Percentiles rank a stretch among this genome's conserved stretches.
These are phyloP conservation scores for Phoma herbarum DNA, from an alignment of 2,329 filamentous ascomycete genomes.

Conservation along the genomic window DNA sequence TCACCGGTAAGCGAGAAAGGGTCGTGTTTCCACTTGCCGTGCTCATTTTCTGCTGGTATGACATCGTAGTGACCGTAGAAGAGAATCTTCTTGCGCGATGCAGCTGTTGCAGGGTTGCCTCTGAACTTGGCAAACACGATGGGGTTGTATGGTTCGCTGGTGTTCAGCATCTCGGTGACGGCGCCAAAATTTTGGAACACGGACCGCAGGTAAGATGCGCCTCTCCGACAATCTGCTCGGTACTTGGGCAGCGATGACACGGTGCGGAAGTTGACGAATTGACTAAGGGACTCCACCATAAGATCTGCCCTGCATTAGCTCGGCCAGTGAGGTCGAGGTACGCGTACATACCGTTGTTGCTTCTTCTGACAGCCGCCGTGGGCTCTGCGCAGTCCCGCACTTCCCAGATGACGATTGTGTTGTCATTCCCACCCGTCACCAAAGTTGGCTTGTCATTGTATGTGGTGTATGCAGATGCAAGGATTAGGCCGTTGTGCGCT, in stretches of 20 bases:
- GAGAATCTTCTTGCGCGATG: slow-evolving; percentile 81
- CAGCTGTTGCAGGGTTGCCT: slow-evolving; percentile 72
- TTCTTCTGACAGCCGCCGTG: slow-evolving; percentile 58
- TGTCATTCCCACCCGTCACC: slow-evolving; percentile 93
- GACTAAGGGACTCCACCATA: slow-evolving; percentile 71
- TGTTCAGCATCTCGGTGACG: slow-evolving; percentile 81
- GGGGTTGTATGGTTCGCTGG: slow-evolving; percentile 80
- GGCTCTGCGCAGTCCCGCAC: slow-evolving; percentile 65
- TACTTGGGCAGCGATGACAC: slow-evolving; percentile 88
- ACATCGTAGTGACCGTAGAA: slow-evolving; percentile 99
- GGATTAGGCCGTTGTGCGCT: slow-evolving; percentile 85
- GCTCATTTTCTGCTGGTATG: slow-evolving; percentile 84
- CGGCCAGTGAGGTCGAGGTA: slow-evolving; percentile 8
- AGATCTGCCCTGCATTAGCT: slow-evolving; percentile 59
- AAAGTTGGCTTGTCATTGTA: slow-evolving; percentile 80
- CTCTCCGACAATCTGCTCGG: slow-evolving; percentile 89
- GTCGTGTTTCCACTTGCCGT: slow-evolving; percentile 83
- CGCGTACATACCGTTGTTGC: slow-evolving; percentile 62
- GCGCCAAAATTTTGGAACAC: slow-evolving; percentile 93
- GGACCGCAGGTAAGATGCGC: slow-evolving; percentile 87
- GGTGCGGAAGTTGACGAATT: slow-evolving; percentile 91
- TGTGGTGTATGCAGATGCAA: slow-evolving; percentile 80
- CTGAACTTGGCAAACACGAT: slow-evolving; percentile 92
- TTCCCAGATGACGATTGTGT: slow-evolving; percentile 88
- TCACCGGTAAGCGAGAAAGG: slow-evolving; percentile 90